Percentiles rank a stretch among this genome's conserved stretches.
Conservation (phyloP, 352 stramenopile species). For the Saprolegnia parasitica region DNA sequence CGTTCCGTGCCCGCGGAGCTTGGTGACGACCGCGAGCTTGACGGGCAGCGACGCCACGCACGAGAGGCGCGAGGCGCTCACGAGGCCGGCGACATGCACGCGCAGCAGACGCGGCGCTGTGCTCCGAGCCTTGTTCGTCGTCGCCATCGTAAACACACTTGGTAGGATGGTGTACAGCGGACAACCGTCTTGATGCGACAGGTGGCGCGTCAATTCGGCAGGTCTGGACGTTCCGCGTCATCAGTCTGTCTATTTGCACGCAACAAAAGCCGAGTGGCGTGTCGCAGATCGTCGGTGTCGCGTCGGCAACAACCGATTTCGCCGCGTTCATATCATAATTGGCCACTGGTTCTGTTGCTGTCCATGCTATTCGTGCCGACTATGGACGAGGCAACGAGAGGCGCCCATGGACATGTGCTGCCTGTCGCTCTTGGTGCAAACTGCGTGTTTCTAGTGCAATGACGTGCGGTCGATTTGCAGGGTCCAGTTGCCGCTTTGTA, state of each 20-base stretch:
- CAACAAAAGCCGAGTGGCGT: not conserved
- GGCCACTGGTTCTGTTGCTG: too few species aligned
- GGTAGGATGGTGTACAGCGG: not conserved
- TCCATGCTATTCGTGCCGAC: too few species aligned
- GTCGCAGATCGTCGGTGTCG: not conserved
- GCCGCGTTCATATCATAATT: too few species aligned
- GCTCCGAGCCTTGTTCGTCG: conserved; percentile 8
- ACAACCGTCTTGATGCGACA: not conserved
- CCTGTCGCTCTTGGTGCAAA: too few species aligned
- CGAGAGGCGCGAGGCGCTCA: not conserved
- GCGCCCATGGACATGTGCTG: too few species aligned
- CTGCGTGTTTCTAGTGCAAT: too few species aligned
- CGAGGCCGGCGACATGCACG: not conserved
- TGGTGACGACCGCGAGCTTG: conserved; percentile 18
- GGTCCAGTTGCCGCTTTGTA: too few species aligned
- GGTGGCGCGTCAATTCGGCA: not conserved
- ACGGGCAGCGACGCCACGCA: not conserved
- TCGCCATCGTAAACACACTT: too few species aligned
- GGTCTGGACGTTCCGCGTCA: too few species aligned
- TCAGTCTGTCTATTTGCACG: not conserved
- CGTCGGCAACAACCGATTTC: too few species aligned
- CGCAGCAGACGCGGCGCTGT: conserved; percentile 10
- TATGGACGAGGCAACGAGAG: too few species aligned
- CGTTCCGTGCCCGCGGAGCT: conserved; percentile 14
- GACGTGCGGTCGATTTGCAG: too few species aligned